Base-by-base conservation (phyloP, 106 monocot genomes). In the Narthecium ossifragum region DNA sequence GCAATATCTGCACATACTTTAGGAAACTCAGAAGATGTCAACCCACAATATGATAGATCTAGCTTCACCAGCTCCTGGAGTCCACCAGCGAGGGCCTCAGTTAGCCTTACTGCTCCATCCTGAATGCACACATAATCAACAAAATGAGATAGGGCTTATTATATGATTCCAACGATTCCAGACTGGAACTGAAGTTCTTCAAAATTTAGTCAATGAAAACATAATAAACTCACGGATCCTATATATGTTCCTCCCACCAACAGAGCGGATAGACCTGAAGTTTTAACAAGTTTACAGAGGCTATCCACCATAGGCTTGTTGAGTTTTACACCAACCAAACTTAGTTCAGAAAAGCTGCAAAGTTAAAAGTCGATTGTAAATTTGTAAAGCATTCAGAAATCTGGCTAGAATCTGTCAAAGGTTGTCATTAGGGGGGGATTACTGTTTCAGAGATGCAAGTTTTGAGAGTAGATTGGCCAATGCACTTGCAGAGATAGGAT, bases 291-390 rank as follows among this genome's bases (percentile, higher is more conserved):
- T 49, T 79, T 61, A 59, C 78, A 90, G 38, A 98, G 71, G 48
- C 63, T 53, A 66, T 87, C 76, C 40, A 90, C 57, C 63, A 69
- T 69, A 38, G 48, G 23, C 64, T 84, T 98, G 72, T 77, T 90
- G 47, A 98, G 57, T 76, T 69, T 90, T 51, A 98, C 79, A 56
- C 81, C 81, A 46, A 43, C 68, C 59, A 98, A 50, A 51, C 79
- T 79, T 62, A 98, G 67, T 57, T 98, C 96, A 60, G 90, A 90
- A 77, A 98, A 98, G 55, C 90, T 96, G 41, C 39, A 67, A 40
- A 32, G n/a, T 17, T 37, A n/a, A 49, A 25, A 58, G 27, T 4
- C 25, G 21, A 41, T 20, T 30, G 29, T 60, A 21, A 53, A 24
- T 14, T 30, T 24, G 49, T 8, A 8, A 67, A 63, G 59, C 31